Conservation (phyloP, 2,329 filamentous ascomycete genomes). For the Eurotiales sp. region DNA sequence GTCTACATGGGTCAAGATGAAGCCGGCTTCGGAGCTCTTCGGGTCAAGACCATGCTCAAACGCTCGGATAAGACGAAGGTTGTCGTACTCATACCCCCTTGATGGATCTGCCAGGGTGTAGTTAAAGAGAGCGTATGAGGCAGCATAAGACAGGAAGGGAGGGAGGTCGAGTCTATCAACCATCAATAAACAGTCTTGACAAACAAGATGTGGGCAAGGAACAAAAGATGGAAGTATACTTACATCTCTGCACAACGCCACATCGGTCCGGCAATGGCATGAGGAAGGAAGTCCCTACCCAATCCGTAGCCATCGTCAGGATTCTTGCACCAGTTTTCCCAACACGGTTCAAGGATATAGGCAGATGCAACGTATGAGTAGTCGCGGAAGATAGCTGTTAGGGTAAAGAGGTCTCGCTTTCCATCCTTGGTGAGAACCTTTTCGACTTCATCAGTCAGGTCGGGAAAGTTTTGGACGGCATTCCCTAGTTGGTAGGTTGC, state of each 20-base stretch:
- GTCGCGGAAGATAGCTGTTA: slow-evolving; percentile 86
- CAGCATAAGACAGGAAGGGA: slow-evolving; percentile 84
- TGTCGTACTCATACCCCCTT: slow-evolving; percentile 54
- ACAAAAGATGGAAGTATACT: slow-evolving; percentile 39
- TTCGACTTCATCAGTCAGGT: slow-evolving; percentile 70
- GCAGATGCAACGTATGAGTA: slow-evolving; percentile 88
- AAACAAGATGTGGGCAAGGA: not conserved
- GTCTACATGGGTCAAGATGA: slow-evolving; percentile 92
- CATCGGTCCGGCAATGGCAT: slow-evolving; percentile 73
- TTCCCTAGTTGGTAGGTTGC: slow-evolving; percentile 70
- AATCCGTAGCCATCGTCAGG: slow-evolving; percentile 71
- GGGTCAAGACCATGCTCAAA: slow-evolving; percentile 89
- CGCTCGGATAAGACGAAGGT: slow-evolving; percentile 79
- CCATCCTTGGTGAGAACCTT: slow-evolving; percentile 52
- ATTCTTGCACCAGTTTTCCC: slow-evolving; percentile 60
- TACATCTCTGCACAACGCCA: slow-evolving; percentile 81
- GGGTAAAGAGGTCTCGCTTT: slow-evolving; percentile 67
- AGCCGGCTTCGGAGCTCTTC: slow-evolving; percentile 84
- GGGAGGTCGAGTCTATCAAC: slow-evolving; percentile 64
- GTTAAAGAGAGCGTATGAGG: slow-evolving; percentile 61
- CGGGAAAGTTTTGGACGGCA: slow-evolving; percentile 72
- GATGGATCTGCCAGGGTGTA: slow-evolving; percentile 57
- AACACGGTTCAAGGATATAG: slow-evolving; percentile 88
- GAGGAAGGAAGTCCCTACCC: slow-evolving; percentile 68
- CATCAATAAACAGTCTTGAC: not conserved